phyloP scores from a whole-genome alignment of 495 filamentous ascomycete species.

The Neurospora discreta region DNA sequence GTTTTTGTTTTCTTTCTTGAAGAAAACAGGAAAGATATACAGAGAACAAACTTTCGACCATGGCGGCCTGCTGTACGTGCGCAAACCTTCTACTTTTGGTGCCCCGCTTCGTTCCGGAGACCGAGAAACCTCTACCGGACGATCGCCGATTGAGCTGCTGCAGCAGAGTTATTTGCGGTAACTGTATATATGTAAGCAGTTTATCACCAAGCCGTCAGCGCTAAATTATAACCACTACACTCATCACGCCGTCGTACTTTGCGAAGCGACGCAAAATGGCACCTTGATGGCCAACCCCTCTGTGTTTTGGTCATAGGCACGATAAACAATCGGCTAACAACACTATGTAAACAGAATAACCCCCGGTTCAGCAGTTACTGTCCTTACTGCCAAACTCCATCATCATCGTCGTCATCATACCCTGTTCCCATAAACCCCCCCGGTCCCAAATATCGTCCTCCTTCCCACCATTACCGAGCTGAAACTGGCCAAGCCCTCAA shows the following conservation, averaged over 20 bases:
- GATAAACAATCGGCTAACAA: background rate
- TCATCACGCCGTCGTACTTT: background rate
- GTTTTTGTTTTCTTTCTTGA: background rate
- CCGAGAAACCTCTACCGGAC: constrained; percentile 42
- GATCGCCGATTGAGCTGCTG: constrained; percentile 53
- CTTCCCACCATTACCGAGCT: constrained; percentile 18
- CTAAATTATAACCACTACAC: background rate
- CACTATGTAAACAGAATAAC: constrained; percentile 41
- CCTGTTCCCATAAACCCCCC: constrained; percentile 24
- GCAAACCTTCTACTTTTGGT: constrained; percentile 43
- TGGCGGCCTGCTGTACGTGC: constrained; percentile 53
- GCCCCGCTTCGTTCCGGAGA: constrained; percentile 28
- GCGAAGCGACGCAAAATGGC: background rate
- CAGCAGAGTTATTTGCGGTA: constrained; percentile 51
- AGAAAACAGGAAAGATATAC: background rate
- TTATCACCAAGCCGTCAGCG: background rate
- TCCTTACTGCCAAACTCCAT: constrained; percentile 39
- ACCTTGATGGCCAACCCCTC: background rate
- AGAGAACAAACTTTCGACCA: background rate
- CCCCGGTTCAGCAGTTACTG: constrained; percentile 61
- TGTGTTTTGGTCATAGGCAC: background rate
- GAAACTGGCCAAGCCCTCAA: constrained; percentile 26
- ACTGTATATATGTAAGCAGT: constrained; percentile 53
- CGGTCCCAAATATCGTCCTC: constrained; percentile 7
- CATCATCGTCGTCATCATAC: constrained; percentile 23